Percentiles rank a stretch among this genome's conserved stretches.
phyloP scores from a whole-genome alignment of 352 stramenopile species.

The Phytophthora syringae region DNA sequence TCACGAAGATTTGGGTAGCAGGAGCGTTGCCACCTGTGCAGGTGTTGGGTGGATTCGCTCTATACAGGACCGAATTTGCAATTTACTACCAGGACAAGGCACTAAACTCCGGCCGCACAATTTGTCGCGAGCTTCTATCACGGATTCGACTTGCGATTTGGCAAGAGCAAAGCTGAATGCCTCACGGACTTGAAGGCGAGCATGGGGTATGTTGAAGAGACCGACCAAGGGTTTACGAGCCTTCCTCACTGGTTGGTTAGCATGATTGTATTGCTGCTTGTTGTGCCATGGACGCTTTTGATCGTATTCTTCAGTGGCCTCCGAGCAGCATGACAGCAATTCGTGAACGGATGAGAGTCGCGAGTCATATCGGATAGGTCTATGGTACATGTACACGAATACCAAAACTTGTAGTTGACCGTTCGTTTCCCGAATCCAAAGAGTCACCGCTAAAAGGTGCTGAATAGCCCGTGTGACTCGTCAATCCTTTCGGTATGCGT shows the following conservation, averaged over 20 bases:
- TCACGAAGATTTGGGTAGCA: not conserved
- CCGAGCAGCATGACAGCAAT: not conserved
- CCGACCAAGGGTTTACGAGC: constrained; percentile 10
- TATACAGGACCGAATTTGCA: not conserved
- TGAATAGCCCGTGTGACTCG: constrained; percentile 20
- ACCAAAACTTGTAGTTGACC: not conserved
- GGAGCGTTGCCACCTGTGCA: not conserved
- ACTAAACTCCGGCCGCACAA: not conserved
- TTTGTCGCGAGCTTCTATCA: not conserved
- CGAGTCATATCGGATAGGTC: too few species aligned
- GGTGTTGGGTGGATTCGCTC: not conserved
- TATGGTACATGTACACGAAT: too few species aligned
- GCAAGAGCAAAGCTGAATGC: constrained; percentile 16
- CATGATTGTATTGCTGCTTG: not conserved
- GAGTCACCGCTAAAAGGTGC: constrained; percentile 6
- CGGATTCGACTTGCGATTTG: constrained; percentile 5
- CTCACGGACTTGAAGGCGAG: constrained; percentile 34
- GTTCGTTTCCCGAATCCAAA: constrained; percentile 10
- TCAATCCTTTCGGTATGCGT: constrained; percentile 24
- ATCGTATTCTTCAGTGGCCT: not conserved
- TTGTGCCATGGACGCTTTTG: constrained; percentile 15
- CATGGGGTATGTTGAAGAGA: constrained; percentile 42
- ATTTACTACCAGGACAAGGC: not conserved
- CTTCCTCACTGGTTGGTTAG: constrained; percentile 17
- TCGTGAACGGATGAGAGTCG: not conserved